Base-by-base conservation (phyloP, 371 early-diverging fungal genomes). In the Vavraia culicis region DNA sequence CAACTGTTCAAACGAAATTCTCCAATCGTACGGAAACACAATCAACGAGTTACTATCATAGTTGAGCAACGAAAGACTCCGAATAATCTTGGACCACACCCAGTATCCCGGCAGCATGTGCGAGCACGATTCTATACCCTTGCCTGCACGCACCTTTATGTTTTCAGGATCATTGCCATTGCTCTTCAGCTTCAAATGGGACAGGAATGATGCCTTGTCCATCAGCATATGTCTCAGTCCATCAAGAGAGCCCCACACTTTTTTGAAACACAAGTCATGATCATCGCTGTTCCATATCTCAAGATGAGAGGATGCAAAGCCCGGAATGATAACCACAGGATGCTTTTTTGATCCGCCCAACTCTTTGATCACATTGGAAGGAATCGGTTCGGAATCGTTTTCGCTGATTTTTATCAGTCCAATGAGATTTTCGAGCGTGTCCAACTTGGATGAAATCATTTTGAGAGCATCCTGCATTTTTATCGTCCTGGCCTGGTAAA, bases 81-180 rank as follows among this genome's bases (percentile, higher is more conserved):
- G 45, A n/a, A 81, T 75, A 18, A 76, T 68, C 41, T 78, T 77
- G 41, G 79, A 84, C 86, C 85, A 84, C 13, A 88, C 79, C 88
- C 85, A 86, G 64, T 82, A 80, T 61, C 85, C 85, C 0, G 82
- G 78, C n/a, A 86, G 74, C 46, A 86, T 76, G 56, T 84, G 88
- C 61, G 86, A 87, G 0, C 84, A 84, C 0, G 87, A 83, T 58
- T 85, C 85, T 8, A 88, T 64, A 0, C 89, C 87, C 56, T 79
- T 77, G 0, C 82, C 78, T 1, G 88, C 85, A 20, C 89, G 69
- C 10, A 89, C 67, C 61, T 80, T 81, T 45, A 78, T 71, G 0
- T 74, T 78, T 9, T 14, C 16, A 4, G 88, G 86, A 58, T 89
- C 90, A 27, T 81, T 64, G 7, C 88, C 88, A 1, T 82, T 85